Percentiles rank a stretch among this genome's conserved stretches.
These are phyloP conservation scores for Tuctoria greenei DNA, from an alignment of 176 grass and related monocot genomes.

Conservation along the genomic window DNA sequence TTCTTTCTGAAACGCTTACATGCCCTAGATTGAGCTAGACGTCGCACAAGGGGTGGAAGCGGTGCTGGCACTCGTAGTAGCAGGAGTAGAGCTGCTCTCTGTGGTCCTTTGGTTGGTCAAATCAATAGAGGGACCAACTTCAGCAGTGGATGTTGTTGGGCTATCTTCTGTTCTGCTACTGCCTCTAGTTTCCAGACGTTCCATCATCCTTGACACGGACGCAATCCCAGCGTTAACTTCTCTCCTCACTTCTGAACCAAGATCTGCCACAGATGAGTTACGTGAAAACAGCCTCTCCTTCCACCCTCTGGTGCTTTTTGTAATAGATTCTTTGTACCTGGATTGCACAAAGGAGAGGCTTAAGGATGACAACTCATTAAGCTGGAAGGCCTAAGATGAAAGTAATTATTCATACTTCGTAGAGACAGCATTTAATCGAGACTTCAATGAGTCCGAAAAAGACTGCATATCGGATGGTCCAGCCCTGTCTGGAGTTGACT, in stretches of 20 bases:
- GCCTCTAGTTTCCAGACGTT: constrained; percentile 84
- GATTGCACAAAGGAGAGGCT: constrained; percentile 14
- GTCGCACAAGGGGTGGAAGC: constrained; percentile 44
- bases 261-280: constrained; percentile 66
- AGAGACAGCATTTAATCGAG: constrained; percentile 79
- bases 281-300: constrained; percentile 86
- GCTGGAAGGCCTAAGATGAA: constrained; percentile 9
- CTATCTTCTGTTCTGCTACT: constrained; percentile 35
- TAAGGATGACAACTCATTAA: constrained; percentile 20
- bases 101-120: constrained; percentile 40
- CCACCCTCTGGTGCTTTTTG: constrained; percentile 95
- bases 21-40: constrained; percentile 47
- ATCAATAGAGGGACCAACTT: constrained; percentile 18
- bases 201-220: constrained; percentile 87
- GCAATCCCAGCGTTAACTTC: constrained; percentile 95
- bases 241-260: constrained; percentile 91
- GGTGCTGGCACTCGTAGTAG: constrained; percentile 31
- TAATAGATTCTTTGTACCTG: constrained; percentile 94
- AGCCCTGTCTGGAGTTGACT: constrained; percentile 68
- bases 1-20: constrained; percentile 33
- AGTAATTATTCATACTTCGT: constrained; percentile 56
- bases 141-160: constrained; percentile 47
- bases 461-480: constrained; percentile 78
- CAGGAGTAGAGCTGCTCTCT: constrained; percentile 27
- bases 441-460: constrained; percentile 87